Evolutionary conservation across 169 alveolate genomes (phyloP).

Genomic region (Eimeria falciformis): DNA sequence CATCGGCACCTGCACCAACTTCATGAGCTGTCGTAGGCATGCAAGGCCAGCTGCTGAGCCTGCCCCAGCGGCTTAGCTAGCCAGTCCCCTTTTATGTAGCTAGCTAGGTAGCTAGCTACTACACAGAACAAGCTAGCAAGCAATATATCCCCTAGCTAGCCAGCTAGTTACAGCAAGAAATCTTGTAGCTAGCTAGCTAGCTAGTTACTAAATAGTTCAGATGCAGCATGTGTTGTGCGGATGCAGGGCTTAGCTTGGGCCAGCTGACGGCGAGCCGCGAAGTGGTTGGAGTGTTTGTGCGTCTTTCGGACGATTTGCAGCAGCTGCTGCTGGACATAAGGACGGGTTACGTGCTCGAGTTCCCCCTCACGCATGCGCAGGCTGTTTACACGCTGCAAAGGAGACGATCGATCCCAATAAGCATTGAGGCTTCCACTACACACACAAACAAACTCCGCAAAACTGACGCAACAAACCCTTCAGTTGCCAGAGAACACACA

Average conservation of each 20-base stretch:
- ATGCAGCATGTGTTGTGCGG: neutral
- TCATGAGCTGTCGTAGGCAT: neutral
- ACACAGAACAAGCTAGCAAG: neutral
- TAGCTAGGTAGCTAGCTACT: neutral
- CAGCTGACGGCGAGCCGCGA: slow-evolving; percentile 64
- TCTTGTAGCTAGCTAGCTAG: neutral
- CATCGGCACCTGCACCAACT: neutral
- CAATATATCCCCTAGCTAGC: neutral
- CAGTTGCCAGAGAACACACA: neutral
- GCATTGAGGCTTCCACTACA: too few relatives aligned
- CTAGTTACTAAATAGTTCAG: neutral
- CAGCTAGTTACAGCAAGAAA: neutral
- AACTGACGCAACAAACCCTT: neutral
- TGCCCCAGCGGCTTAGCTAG: too few relatives aligned
- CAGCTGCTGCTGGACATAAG: slow-evolving; percentile 44
- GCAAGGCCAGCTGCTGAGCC: too few relatives aligned
- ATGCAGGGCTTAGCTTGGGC: neutral
- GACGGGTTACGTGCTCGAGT: slow-evolving; percentile 47
- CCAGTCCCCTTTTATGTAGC: neutral
- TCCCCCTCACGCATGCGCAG: slow-evolving; percentile 23
- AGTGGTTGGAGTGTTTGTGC: neutral
- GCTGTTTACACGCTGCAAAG: slow-evolving; percentile 71
- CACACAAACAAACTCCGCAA: too few relatives aligned
- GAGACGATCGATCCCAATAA: neutral
- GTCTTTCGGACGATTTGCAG: slow-evolving; percentile 52